Base-by-base conservation (phyloP, 768 basidiomycete genomes). In the Leccinum barrowsii region DNA sequence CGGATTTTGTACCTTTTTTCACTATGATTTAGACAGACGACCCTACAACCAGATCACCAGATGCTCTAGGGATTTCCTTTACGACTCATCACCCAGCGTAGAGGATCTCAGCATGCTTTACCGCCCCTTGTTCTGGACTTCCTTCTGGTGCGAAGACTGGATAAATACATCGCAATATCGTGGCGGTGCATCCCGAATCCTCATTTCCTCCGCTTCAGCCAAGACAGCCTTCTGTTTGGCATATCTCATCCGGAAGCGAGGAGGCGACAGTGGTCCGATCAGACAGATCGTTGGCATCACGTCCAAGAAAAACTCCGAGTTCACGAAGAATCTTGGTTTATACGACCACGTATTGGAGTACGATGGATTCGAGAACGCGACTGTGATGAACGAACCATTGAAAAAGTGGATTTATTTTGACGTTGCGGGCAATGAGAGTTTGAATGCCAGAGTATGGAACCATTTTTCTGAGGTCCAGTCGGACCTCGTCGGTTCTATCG, bases 71-170 rank as follows among this genome's bases (percentile, higher is more conserved):
- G 87, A 89, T 59, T 77, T 80, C 0, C 76, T 83, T 54, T 86
- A 87, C 59, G 74, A 74, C 17, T 72, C 80, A 0, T 77, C 77
- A 0, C 74, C 79, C 0, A 60, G 66, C 1, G 70, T 73, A 1
- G 87, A 89, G 67, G 86, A 87, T 64, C 74, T 87, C 42, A 82
- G 80, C 0, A 88, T 89, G 87, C 78, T 89, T 15, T 89, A 85
- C 61, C 80, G 86, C 0, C 86, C 87, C 0, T 75, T 89, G 15
- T 89, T 87, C 69, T 89, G 87, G 87, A 88, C 87, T 0, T 80
- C 87, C 1, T 89, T 81, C 61, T 89, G 87, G 87, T 86, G 80
- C 61, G 85, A 89, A 67, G 87, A 89, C 65, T 89, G 85, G 85
- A 67, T 89, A 6, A 72, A 79, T 56, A 72, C 77, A 5, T 75